Base-by-base conservation (phyloP, 2,329 filamentous ascomycete genomes). In the Venturia carpophila region DNA sequence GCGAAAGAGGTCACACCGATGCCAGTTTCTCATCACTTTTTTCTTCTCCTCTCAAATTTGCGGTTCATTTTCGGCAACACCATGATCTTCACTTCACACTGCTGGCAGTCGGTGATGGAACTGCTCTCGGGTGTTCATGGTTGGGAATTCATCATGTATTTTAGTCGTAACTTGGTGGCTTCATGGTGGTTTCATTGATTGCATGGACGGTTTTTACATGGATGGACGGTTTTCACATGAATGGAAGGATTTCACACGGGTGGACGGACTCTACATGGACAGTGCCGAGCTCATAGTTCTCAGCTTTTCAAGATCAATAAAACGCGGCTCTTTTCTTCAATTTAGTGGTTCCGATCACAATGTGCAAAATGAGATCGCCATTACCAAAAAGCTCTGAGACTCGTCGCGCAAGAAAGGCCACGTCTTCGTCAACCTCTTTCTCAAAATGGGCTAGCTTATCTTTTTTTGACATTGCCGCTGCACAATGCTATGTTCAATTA, bases 81-180 rank as follows among this genome's bases (percentile, higher is more conserved):
- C 30, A 58, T 58, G 27, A 24, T 19, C 37, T 37, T 13, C 13
- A n/a, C 17, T 52, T 52, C 47, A 52, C 47, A 52, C 47, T 52
- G 47, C 47, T 52, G 52, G 27, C 52, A 34, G 52, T 27, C 37
- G 30, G 19, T 37, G 11, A 21, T n/a, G 30, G 30, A 34, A 2
- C 9, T 15, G 5, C 1, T 19, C 19, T 27, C 47, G 24, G 52
- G 17, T 19, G 1, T 34, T 37, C 27, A 21, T 58, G 17, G 52
- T 27, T 58, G 52, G 52, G 15, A 37, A 37, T 58, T 58, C 52
- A 58, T 37, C 11, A 58, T 58, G 30, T 58, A 37, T 37, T 19
- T 6, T 58, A 37, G 45, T 10, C 7, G 45, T 9, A 15, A n/a
- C 10, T 19, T 47, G 45, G 10, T 58, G 15, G 24, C 24, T 30